These are phyloP conservation scores for Gynochthodes officinalis DNA, from an alignment of 257 asterid genomes.

Conservation along the genomic window DNA sequence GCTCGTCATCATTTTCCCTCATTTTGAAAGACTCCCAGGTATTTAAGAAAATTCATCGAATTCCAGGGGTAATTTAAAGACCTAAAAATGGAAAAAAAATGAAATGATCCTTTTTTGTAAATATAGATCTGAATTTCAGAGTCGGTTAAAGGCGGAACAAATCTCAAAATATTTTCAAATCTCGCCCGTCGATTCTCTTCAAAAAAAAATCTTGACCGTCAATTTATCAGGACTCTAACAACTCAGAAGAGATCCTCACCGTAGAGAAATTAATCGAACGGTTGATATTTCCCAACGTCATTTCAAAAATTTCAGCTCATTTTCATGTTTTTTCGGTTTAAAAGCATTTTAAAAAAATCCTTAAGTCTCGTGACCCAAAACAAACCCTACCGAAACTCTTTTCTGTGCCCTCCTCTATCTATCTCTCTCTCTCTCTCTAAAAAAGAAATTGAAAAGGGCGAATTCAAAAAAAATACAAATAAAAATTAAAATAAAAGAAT, in stretches of 20 bases:
- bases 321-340: conserved; percentile 7
- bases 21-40: conserved; percentile 24
- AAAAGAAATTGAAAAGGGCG: conserved; percentile 17
- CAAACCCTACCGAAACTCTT: conserved; percentile 46
- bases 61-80: conserved; percentile 1
- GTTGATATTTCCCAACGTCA: conserved; percentile 12
- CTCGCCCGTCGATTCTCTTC: neutral
- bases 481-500: no score
- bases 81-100: conserved; percentile 4
- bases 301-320: conserved; percentile 2
- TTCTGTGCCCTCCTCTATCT: conserved; percentile 27
- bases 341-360: conserved; percentile 22
- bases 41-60: conserved; percentile 10
- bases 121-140: conserved; percentile 6
- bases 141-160: conserved; percentile 3
- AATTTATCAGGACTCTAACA: conserved; percentile 9
- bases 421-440: conserved; percentile 28
- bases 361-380: conserved; percentile 24
- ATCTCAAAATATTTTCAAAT: neutral
- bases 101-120: conserved; percentile 12
- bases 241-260: conserved; percentile 27
- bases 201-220: neutral
- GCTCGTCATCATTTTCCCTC: conserved; percentile 10
- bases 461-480: conserved; percentile 18
- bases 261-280: conserved; percentile 16